Evolutionary conservation across 805 yeast genomes (phyloP), one percentile per base, ranked within the genome.

Genomic region (Sporopachydermia lactativora): DNA sequence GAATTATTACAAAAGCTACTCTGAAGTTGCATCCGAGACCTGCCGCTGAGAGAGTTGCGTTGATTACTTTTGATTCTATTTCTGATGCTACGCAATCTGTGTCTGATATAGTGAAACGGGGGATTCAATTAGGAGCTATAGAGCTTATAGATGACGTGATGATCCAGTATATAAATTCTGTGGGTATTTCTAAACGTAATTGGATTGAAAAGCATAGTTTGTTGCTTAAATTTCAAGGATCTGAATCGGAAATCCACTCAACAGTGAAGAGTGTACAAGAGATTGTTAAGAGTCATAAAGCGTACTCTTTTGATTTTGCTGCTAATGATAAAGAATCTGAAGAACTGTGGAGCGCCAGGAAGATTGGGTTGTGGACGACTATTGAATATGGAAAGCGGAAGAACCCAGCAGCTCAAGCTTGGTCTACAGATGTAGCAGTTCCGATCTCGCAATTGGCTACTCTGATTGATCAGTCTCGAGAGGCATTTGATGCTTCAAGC

Each of bases 341-440:
- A 13, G 83, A 78, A 44, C 61, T 83, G 42, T 83, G 88, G 77
- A 69, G 78, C 31, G 89, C 88, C 2, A 62, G 94, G 42, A 81
- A 82, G 53, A 75, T 81, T 35, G 77, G 71, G 6, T 57, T 76
- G 4, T 77, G 81, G 79, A 70, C 76, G 17, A 68, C 72, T 2
- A 62, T 80, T 38, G 84, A 81, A 47, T 74, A 79, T 60, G 89
- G 89, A 0, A 61, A 64, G 42, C 50, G 54, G 49, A 53, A 64
- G 28, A 47, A 66, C 40, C 35, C 35, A 11, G 51, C 60, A 6
- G 73, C 77, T 4, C 71, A 68, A 50, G 59, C 72, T 35, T 75
- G 83, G 70, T 79, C 86, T 18, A 82, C 92, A 0, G 94, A 82
- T 59, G 83, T 81, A 3, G 88, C 88, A 3, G 92, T 82, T 13